phyloP scores from a whole-genome alignment of 2,329 filamentous ascomycete genomes.

The Arachnopeziza araneosa region DNA sequence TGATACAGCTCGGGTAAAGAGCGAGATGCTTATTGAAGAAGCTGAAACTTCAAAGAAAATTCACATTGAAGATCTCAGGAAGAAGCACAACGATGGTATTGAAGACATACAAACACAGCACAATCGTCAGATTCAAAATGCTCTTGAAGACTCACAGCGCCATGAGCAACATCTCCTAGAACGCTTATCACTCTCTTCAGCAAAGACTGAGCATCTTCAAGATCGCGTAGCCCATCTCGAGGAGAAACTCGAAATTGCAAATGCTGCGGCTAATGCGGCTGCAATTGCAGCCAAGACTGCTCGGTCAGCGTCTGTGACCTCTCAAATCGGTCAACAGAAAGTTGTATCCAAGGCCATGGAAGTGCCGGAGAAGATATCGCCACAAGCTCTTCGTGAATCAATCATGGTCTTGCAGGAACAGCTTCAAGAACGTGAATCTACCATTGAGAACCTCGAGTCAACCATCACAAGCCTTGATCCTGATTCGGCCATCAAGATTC shows the following conservation, averaged over 20 bases:
- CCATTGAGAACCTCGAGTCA: conserved; percentile 81
- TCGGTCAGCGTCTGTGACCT: conserved; percentile 20
- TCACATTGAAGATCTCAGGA: conserved; percentile 43
- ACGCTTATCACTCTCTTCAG: conserved; percentile 73
- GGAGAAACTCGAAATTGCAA: conserved; percentile 85
- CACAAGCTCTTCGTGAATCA: conserved; percentile 89
- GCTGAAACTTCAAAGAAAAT: conserved; percentile 63
- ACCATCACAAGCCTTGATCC: conserved; percentile 64
- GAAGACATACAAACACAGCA: conserved; percentile 74
- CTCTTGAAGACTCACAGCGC: conserved; percentile 75
- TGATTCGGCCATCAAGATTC: conserved; percentile 74
- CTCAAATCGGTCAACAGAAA: conserved; percentile 17
- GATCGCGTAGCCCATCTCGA: conserved; percentile 81
- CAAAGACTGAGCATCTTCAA: conserved; percentile 79
- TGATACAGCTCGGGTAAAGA: conserved; percentile 73
- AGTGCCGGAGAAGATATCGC: conserved; percentile 80
- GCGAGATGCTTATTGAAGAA: conserved; percentile 81
- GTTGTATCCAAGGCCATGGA: conserved; percentile 39
- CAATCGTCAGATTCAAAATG: conserved; percentile 65
- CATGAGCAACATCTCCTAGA: conserved; percentile 76
- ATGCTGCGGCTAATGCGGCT: conserved; percentile 63
- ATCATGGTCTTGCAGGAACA: conserved; percentile 97
- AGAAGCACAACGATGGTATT: conserved; percentile 61
- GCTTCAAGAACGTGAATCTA: conserved; percentile 85
- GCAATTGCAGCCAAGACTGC: conserved; percentile 25